Percentiles rank a stretch among this genome's conserved stretches.
These are phyloP conservation scores for Pyropia yezoensis DNA, from an alignment of 23 red algal species.

Conservation along the genomic window DNA sequence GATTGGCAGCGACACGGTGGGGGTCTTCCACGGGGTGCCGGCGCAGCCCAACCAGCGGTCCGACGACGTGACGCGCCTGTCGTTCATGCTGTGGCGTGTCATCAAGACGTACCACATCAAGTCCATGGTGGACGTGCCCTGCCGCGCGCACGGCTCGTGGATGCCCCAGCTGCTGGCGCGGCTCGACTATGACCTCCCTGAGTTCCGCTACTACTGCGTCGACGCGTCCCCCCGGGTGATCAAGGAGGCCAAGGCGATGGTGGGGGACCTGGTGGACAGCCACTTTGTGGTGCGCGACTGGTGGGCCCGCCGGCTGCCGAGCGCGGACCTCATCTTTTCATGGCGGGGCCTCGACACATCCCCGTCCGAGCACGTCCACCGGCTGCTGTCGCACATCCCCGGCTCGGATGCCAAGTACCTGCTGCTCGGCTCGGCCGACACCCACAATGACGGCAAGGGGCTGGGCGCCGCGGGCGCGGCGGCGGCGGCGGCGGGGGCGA, in stretches of 20 bases:
- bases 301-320: slow-evolving; percentile 33
- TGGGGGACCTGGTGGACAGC: slow-evolving; percentile 15
- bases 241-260: slow-evolving; percentile 13
- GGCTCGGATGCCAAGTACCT: slow-evolving; percentile 26
- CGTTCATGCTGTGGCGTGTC: slow-evolving; percentile 49
- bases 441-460: too few species aligned
- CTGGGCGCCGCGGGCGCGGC: too few species aligned
- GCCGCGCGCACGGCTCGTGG: slow-evolving; percentile 25
- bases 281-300: slow-evolving; percentile 11
- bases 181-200: slow-evolving; percentile 49
- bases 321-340: slow-evolving; percentile 23
- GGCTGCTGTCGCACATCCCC: slow-evolving; percentile 26
- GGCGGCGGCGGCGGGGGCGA: too few species aligned
- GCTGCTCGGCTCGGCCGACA: slow-evolving; percentile 7
- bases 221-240: slow-evolving; percentile 25
- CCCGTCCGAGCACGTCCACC: slow-evolving; percentile 22
- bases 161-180: slow-evolving; percentile 39
- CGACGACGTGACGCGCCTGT: slow-evolving; percentile 48
- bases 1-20: too few species aligned
- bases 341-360: slow-evolving; percentile 47
- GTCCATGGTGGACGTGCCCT: slow-evolving; percentile 42
- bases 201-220: slow-evolving; percentile 53
- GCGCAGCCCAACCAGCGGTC: background rate
- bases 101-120: slow-evolving; percentile 38
- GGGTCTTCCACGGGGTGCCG: too few species aligned